A percentile compares a stretch with the other conserved stretches of the same genome.
These are phyloP conservation scores for Pythium sukuiense DNA, from an alignment of 352 stramenopile species.

Conservation along the genomic window DNA sequence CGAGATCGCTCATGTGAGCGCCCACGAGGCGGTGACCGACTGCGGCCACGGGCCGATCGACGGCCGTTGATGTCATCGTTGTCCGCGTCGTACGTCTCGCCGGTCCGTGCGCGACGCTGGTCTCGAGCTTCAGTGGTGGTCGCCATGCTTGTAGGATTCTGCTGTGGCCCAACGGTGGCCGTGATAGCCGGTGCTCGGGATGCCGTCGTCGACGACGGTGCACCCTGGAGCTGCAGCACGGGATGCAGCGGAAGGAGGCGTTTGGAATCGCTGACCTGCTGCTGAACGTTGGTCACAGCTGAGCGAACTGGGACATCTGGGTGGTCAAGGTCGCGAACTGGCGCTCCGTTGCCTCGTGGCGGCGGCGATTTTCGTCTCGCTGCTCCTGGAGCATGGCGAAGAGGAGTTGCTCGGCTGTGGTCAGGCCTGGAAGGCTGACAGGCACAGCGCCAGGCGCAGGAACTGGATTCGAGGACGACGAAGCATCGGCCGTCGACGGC, in stretches of 20 bases:
- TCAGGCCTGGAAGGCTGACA: neutral
- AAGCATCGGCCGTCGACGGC: no score
- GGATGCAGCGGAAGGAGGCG: neutral
- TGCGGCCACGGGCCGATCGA: neutral
- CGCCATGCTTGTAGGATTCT: neutral
- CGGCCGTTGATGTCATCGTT: neutral
- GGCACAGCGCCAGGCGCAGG: neutral
- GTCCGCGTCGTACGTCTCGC: neutral
- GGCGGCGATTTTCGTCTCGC: neutral
- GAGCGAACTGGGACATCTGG: neutral
- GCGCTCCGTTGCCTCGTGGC: neutral
- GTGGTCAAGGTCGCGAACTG: neutral
- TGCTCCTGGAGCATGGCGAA: conserved; percentile 9
- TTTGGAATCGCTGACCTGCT: neutral
- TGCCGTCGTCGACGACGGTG: no score
- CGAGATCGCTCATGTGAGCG: no score
- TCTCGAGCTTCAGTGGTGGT: neutral
- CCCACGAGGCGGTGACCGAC: neutral
- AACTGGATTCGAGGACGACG: neutral
- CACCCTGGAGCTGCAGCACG: neutral
- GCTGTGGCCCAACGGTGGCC: no score
- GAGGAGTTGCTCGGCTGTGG: neutral
- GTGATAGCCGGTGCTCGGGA: neutral
- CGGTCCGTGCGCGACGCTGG: neutral
- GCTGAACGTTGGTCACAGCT: neutral